Evolutionary conservation across 352 stramenopile species (phyloP), one percentile per base, ranked within the genome.

Genomic region (Stramenopiles sp.): DNA sequence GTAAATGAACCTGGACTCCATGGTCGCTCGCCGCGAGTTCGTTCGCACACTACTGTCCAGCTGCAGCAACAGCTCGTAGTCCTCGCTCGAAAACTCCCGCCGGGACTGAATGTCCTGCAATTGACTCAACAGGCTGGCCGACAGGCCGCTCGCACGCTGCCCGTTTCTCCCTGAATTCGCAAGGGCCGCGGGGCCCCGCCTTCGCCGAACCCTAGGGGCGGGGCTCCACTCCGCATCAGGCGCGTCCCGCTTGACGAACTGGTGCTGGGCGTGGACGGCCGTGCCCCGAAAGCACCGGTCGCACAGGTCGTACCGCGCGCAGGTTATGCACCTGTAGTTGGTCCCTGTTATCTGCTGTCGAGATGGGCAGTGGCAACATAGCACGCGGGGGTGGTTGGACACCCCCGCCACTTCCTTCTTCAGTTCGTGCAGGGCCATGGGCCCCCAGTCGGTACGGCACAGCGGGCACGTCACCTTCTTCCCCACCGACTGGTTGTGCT

Each of bases 381-480:
- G 86, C 3, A 91, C 86, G 73, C 89, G 87, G 0, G 83, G 85
- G 4, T 84, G 83, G 68, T 80, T 83, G 74, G 90, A 90, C 0
- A 84, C 85, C 4, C 83, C 80, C 36, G 90, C 85, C 37, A 86
- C 88, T 73, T 86, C 85, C 68, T 89, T 89, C 43, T 84, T 83
- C 18, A 92, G 76, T 3, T 83, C 75, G 1, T 81, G 82, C 3
- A 92, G 77, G 1, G 84, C 84, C 18, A 81, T 77, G 31, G 86
- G 82, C n/a, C 86, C 86, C 86, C 86, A 92, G 71, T 92, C 84
- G 25, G 89, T 83, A 1, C 86, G 85, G 76, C 86, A 92, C 43
- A 92, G 73, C 0, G 86, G 86, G n/a, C 86, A 92, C 35, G 87
- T 86, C 25, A 92, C 85, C 71, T 91, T 92, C 12, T 80, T 71